phyloP scores from a whole-genome alignment of 257 asterid species.

The Solanum bulbocastanum region DNA sequence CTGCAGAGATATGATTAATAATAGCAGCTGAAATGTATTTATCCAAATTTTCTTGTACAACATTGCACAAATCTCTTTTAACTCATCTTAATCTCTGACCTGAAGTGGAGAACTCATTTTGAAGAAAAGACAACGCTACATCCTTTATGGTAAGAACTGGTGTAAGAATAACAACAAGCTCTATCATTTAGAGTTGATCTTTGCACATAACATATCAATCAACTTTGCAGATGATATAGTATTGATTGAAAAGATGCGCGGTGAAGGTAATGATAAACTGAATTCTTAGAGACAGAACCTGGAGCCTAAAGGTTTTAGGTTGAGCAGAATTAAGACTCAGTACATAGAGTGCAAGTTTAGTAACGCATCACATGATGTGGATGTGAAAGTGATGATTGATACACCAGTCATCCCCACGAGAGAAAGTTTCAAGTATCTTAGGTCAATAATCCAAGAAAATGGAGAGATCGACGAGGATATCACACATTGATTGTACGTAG shows the following conservation, averaged over 20 bases:
- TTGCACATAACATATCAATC: background rate
- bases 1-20: background rate
- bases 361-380: background rate
- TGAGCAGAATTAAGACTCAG: background rate
- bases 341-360: background rate
- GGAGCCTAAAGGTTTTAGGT: background rate
- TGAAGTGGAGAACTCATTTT: background rate
- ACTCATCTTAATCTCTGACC: background rate
- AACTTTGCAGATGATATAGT: background rate
- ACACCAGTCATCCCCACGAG: too few relatives aligned
- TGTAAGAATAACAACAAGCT: background rate
- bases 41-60: background rate
- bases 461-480: background rate
- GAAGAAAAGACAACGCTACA: background rate
- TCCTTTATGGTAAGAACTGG: background rate
- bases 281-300: background rate
- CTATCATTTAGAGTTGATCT: background rate
- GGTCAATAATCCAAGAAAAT: background rate
- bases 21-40: background rate
- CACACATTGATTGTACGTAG: background rate
- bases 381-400: background rate
- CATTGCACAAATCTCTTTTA: background rate
- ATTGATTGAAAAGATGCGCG: background rate
- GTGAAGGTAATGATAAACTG: background rate
- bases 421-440: background rate